Base-by-base conservation (phyloP, 768 basidiomycete genomes). In the Candolleomyces eurysporus region DNA sequence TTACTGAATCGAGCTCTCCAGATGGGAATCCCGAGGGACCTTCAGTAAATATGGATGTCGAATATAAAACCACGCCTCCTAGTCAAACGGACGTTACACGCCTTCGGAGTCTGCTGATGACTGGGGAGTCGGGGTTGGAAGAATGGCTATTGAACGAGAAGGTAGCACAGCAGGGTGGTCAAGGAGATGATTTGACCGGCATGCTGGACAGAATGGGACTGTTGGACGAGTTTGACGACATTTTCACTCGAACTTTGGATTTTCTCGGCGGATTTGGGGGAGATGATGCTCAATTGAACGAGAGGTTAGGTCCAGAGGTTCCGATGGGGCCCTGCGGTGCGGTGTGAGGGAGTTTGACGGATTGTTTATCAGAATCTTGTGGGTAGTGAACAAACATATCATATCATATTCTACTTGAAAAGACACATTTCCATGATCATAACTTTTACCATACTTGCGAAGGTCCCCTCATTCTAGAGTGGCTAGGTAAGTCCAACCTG, bases 1-100 rank as follows among this genome's bases (percentile, higher is more conserved):
- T n/a, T 43, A 40, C 13, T 36, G 49, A 30, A 51, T 53, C 19
- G 32, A 53, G 48, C 21, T 13, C 31, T 16, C 46, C 16, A 19
- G 36, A 48, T 42, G 58, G 32, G 50, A 39, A 73, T 73, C 16
- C 75, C 71, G 30, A 73, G 4, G 72, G 71, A 31, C 64, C 72
- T 5, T 62, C 63, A 0, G 70, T 69, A 49, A 59, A 54, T 26
- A 13, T 11, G 8, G 21, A 55, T 30, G 43, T 43, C 54, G 32
- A 39, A 7, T 17, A 14, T 13, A 61, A 57, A 26, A 48, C 60
- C 8, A 14, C 84, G 4, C 81, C 83, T 2, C 71, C 85, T 50
- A 90, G 76, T 60, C 87, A 88, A 66, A 93, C 91, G 5, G 91
- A 92, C 64, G 73, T 84, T 36, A 87, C 88, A 13, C 78, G 91